phyloP scores from a whole-genome alignment of 2,329 filamentous ascomycete genomes.

The Immersiporthe knoxdaviesiana region DNA sequence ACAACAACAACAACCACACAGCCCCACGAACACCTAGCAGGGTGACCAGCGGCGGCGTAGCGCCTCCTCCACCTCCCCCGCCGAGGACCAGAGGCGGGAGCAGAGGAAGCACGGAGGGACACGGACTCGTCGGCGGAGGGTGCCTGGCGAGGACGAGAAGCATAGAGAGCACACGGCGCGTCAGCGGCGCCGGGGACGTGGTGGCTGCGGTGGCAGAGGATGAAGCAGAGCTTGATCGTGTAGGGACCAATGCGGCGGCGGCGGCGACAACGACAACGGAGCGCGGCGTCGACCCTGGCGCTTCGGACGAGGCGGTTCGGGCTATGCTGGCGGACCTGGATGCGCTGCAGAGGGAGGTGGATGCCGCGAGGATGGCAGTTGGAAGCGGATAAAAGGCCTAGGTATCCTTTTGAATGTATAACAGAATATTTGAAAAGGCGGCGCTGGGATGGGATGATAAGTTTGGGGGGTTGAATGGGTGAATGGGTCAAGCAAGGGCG shows the following conservation, averaged over 20 bases:
- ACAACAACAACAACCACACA: not conserved
- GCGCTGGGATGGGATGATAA: not conserved
- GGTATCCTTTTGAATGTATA: not conserved
- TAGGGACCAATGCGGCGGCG: constrained; percentile 31
- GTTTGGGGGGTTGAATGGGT: not conserved
- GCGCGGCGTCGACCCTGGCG: constrained; percentile 41
- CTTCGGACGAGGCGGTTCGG: constrained; percentile 40
- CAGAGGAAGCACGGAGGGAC: constrained; percentile 46
- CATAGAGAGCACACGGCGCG: constrained; percentile 36
- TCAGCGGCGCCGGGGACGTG: constrained; percentile 29
- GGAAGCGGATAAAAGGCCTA: constrained; percentile 32
- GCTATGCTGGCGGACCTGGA: constrained; percentile 75
- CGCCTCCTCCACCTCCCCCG: constrained; percentile 54
- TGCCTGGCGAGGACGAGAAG: constrained; percentile 37
- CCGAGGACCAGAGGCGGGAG: constrained; percentile 52
- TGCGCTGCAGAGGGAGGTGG: constrained; percentile 74
- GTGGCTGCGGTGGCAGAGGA: constrained; percentile 28
- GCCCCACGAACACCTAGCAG: constrained; percentile 41
- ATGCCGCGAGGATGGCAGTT: constrained; percentile 59
- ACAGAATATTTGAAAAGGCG: not conserved
- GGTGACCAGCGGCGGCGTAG: constrained; percentile 39
- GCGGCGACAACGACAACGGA: no score
- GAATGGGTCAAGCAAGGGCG: not conserved
- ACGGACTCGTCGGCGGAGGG: constrained; percentile 34
- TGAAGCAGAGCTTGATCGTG: constrained; percentile 33